Percentiles rank a stretch among this genome's conserved stretches.
These are phyloP conservation scores for Suhomyces bokatorum DNA, from an alignment of 1,139 yeast genomes.

Conservation along the genomic window DNA sequence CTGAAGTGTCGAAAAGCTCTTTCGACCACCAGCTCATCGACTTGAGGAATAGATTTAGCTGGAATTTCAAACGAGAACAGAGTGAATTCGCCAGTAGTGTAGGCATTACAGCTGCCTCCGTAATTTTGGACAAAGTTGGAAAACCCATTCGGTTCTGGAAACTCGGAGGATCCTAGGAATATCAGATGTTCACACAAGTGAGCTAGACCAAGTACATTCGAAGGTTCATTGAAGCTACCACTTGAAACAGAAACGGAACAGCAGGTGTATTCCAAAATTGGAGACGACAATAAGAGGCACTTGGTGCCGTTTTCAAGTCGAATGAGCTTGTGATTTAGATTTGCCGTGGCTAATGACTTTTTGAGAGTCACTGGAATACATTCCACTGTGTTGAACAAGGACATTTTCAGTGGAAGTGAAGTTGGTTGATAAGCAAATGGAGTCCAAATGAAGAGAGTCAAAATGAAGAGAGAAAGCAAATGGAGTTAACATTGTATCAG, in stretches of 20 bases:
- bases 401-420: neutral
- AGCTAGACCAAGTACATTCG: slow-evolving; percentile 58
- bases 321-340: slow-evolving; percentile 44
- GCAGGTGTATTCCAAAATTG: slow-evolving; percentile 48
- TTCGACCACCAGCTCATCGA: slow-evolving; percentile 39
- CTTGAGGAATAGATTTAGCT: slow-evolving; percentile 27
- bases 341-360: slow-evolving; percentile 33
- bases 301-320: slow-evolving; percentile 54
- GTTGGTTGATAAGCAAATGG: too few species aligned
- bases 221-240: slow-evolving; percentile 67
- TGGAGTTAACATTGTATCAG: too few species aligned
- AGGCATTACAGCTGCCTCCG: slow-evolving; percentile 66
- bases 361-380: neutral
- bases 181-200: slow-evolving; percentile 75
- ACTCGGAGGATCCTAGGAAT: slow-evolving; percentile 56
- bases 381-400: neutral
- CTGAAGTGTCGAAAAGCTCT: slow-evolving; percentile 50
- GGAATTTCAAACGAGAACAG: slow-evolving; percentile 63
- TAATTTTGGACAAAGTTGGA: slow-evolving; percentile 41
- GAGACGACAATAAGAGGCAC: slow-evolving; percentile 57
- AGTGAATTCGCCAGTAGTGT: slow-evolving; percentile 65
- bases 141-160: slow-evolving; percentile 49
- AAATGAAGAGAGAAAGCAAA: too few species aligned
- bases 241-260: slow-evolving; percentile 52
- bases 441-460: too few species aligned